Percentiles rank a stretch among this genome's conserved stretches.
Conservation (phyloP, 805 yeast genomes). For the Candida sakaeoensis region DNA sequence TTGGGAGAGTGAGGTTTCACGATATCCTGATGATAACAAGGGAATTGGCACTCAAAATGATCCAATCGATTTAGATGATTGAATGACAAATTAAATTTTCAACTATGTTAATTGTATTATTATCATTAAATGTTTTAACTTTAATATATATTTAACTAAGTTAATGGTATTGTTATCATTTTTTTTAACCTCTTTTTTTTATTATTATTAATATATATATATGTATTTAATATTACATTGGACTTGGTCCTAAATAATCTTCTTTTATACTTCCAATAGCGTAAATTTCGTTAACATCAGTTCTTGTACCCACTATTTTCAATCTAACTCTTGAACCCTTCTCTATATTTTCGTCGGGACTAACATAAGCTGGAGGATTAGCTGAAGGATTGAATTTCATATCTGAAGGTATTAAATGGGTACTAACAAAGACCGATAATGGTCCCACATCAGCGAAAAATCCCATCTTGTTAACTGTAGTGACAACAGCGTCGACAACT, state of each 20-base stretch:
- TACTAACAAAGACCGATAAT: slow-evolving; percentile 87
- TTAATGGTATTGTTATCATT: not conserved
- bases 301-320: slow-evolving; percentile 94
- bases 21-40: not conserved
- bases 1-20: slow-evolving; percentile 2
- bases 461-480: slow-evolving; percentile 91
- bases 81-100: not conserved
- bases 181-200: not conserved
- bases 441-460: slow-evolving; percentile 99
- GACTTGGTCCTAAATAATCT: slow-evolving; percentile 88
- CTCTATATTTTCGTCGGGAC: slow-evolving; percentile 91
- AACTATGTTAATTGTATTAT: not conserved
- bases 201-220: not conserved
- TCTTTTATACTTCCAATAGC: slow-evolving; percentile 98
- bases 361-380: slow-evolving; percentile 96
- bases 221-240: slow-evolving; percentile 23
- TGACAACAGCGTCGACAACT: slow-evolving; percentile 95
- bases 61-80: slow-evolving; percentile 5
- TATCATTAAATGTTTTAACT: not conserved
- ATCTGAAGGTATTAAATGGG: slow-evolving; percentile 91
- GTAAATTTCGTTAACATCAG: slow-evolving; percentile 94
- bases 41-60: slow-evolving; percentile 4
- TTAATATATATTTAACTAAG: no score
- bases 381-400: slow-evolving; percentile 92
- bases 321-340: slow-evolving; percentile 92